These are phyloP conservation scores for Rhodamnia argentea DNA, from an alignment of 345 rosid genomes.

Conservation along the genomic window DNA sequence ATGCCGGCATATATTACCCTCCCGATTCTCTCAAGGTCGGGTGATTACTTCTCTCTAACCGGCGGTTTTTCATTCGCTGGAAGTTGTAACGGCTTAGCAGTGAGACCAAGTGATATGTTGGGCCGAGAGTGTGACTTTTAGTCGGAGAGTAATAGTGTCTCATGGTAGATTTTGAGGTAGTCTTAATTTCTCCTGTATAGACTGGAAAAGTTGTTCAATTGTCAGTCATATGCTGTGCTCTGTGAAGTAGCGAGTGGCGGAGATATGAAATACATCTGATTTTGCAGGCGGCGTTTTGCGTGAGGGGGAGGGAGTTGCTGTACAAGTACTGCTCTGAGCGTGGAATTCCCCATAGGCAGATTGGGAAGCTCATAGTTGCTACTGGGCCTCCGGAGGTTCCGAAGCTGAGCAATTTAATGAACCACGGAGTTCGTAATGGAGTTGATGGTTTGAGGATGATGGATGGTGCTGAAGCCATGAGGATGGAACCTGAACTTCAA, in stretches of 20 bases:
- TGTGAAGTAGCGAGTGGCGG: neutral
- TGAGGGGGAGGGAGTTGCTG: constrained; percentile 66
- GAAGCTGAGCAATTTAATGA: constrained; percentile 41
- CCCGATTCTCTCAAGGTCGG: constrained; percentile 58
- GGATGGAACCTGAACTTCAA: constrained; percentile 68
- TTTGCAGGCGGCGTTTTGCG: constrained; percentile 51
- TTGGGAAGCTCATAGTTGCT: constrained; percentile 83
- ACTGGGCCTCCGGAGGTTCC: constrained; percentile 54
- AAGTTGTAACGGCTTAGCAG: neutral
- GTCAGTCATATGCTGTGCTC: neutral
- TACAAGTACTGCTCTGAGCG: constrained; percentile 54
- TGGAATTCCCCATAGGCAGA: constrained; percentile 45
- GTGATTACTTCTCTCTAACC: neutral
- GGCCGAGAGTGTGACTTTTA: neutral
- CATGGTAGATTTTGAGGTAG: neutral
- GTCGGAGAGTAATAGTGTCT: neutral
- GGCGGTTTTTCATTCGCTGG: neutral
- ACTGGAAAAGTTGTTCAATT: neutral
- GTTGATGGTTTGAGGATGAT: constrained; percentile 51
- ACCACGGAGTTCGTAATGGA: constrained; percentile 48
- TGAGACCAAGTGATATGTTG: neutral
- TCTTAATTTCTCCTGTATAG: neutral
- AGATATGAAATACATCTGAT: neutral
- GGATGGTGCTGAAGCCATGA: constrained; percentile 68
- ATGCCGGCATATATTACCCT: constrained; percentile 92